Percentiles rank a stretch among this genome's conserved stretches.
phyloP scores from a whole-genome alignment of 345 rosid genomes.

The Crucihimalaya himalaica region DNA sequence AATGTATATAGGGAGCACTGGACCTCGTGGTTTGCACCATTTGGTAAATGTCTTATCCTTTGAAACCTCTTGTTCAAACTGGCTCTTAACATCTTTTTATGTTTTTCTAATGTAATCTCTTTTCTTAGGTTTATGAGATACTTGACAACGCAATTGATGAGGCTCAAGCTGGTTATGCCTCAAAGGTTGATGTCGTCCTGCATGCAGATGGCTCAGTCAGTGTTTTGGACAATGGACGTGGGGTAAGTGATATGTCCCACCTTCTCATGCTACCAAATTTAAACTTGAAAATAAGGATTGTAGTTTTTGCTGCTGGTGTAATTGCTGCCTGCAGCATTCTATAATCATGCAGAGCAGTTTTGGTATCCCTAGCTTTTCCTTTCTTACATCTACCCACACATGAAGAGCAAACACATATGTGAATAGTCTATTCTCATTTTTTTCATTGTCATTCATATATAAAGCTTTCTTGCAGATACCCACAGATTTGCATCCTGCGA shows the following conservation, averaged over 20 bases:
- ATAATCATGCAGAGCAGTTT: neutral
- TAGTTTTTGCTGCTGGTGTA: neutral
- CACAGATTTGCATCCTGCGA: conserved; percentile 91
- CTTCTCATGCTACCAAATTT: conserved; percentile 9
- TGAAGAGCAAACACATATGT: conserved; percentile 8
- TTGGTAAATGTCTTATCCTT: conserved; percentile 51
- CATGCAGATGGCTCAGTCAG: conserved; percentile 82
- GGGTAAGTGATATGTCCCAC: conserved; percentile 59
- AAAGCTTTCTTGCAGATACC: conserved; percentile 72
- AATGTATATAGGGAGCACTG: conserved; percentile 98
- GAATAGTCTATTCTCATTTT: neutral
- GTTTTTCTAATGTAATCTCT: conserved; percentile 10
- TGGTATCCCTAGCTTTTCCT: neutral
- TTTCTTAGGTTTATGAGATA: conserved; percentile 86
- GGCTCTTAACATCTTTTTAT: neutral
- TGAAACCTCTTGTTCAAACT: conserved; percentile 9
- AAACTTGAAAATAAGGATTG: neutral
- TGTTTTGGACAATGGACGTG: conserved; percentile 91
- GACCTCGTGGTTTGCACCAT: conserved; percentile 98
- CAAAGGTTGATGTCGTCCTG: conserved; percentile 66
- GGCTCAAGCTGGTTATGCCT: conserved; percentile 97
- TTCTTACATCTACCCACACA: neutral
- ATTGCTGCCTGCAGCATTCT: neutral
- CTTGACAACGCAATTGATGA: conserved; percentile 97
- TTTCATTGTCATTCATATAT: conserved; percentile 21